Evolutionary conservation across 306 rosid genomes (phyloP), one percentile per base, ranked within the genome.

Genomic region (Geum urbanum): DNA sequence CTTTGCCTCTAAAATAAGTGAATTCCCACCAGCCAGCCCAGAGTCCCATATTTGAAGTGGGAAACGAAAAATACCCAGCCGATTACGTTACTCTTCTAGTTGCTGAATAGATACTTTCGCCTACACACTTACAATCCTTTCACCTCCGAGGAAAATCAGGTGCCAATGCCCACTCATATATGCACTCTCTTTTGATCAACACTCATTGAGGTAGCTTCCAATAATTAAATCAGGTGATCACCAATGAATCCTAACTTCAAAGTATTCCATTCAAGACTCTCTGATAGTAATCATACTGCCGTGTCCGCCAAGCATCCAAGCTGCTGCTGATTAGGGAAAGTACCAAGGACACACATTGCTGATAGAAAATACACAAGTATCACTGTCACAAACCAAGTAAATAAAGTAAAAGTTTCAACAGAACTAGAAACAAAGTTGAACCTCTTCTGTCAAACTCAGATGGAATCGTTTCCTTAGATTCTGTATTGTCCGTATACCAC

Each of bases 291-390:
- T 95, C 99, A 79, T 95, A 95, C 80, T 95, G 99, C 64, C 99
- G 84, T 63, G 99, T 95, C 78, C 99, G 86, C 99, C 99, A 95
- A 48, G 99, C 99, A 82, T 95, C 99, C 78, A 95, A 84, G 81
- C 99, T 95, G 82, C 92, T 89, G 87, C 99, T 91, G 66, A 95
- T 95, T 39, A 95, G 91, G 14, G 99, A 89, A 73, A 95, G 96
- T 77, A 95, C 99, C 85, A 95, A 79, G 35, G 99, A 95, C 65
- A 95, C 99, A 73, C 99, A 95, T 88, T 95, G 99, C 99, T 91
- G 95, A 83, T 11, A 79, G 57, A 68, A 44, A 67, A 65, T 32
- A 32, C 4, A 52, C 5, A 4, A 56, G 8, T 18, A 35, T 4
- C 15, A 77, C 4, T 15, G 62, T 79, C 27, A 78, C 55, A 77